Evolutionary conservation across 148 eudicot species (phyloP).

Genomic region (Nyssa sinensis): DNA sequence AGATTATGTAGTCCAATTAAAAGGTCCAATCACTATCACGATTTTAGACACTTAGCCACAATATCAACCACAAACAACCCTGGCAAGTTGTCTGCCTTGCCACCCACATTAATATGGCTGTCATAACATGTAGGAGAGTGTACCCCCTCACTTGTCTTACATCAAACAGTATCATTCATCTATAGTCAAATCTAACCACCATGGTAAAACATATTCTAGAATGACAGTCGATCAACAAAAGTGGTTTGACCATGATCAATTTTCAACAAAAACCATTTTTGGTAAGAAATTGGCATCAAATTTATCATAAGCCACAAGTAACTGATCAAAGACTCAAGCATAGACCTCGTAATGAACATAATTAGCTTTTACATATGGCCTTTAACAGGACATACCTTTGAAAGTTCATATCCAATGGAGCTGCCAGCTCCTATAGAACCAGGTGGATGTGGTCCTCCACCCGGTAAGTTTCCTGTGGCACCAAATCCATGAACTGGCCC

Average conservation of each 20-base stretch:
- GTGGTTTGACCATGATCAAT: background rate
- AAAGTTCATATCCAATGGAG: conserved; percentile 32
- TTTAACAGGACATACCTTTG: conserved; percentile 35
- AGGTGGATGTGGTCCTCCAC: conserved; percentile 35
- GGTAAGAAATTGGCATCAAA: background rate
- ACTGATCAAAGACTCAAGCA: background rate
- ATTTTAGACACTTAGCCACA: too few species aligned
- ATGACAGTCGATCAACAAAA: too few species aligned
- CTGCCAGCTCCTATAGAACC: conserved; percentile 40
- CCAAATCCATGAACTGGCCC: conserved; percentile 45
- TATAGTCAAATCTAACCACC: background rate
- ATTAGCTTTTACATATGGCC: background rate
- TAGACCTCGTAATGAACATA: background rate
- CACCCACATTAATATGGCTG: background rate
- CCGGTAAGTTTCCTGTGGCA: conserved; percentile 32
- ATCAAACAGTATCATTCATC: background rate
- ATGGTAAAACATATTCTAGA: background rate
- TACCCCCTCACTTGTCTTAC: too few species aligned
- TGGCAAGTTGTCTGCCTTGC: background rate
- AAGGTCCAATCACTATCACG: too few species aligned
- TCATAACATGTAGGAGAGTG: too few species aligned
- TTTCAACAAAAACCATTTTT: background rate
- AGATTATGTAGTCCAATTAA: too few species aligned
- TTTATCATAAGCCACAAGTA: background rate
- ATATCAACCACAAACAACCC: too few species aligned